These are phyloP conservation scores for Lagenaria siceraria DNA, from an alignment of 306 rosid genomes.

Conservation along the genomic window DNA sequence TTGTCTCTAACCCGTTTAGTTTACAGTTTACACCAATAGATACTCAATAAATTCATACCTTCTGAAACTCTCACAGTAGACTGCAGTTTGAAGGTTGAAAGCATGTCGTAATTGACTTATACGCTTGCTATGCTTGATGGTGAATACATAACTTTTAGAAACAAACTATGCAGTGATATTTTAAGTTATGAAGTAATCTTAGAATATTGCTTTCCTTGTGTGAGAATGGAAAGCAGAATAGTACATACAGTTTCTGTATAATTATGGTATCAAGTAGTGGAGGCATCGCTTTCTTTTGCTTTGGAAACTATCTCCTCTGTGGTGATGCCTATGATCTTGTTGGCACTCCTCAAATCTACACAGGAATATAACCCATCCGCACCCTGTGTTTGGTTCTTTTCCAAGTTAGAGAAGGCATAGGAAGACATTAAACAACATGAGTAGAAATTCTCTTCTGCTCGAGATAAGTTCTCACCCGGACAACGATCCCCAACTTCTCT, in stretches of 20 bases:
- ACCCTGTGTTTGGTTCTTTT: conserved; percentile 34
- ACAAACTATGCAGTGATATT: background rate
- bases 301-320: conserved; percentile 76
- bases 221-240: background rate
- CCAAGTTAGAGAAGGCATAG: background rate
- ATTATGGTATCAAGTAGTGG: background rate
- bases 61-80: background rate
- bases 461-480: conserved; percentile 27
- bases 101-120: background rate
- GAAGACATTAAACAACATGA: background rate
- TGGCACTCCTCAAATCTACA: conserved; percentile 67
- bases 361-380: conserved; percentile 55
- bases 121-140: background rate
- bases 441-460: background rate
- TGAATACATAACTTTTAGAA: background rate
- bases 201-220: background rate
- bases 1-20: background rate
- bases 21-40: background rate
- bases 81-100: background rate
- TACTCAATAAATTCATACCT: background rate
- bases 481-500: conserved; percentile 69
- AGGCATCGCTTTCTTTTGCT: conserved; percentile 36
- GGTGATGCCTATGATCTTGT: conserved; percentile 77
- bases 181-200: background rate
- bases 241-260: background rate